Evolutionary conservation across 176 grass and related monocot species (phyloP).

Genomic region (Poa annua): DNA sequence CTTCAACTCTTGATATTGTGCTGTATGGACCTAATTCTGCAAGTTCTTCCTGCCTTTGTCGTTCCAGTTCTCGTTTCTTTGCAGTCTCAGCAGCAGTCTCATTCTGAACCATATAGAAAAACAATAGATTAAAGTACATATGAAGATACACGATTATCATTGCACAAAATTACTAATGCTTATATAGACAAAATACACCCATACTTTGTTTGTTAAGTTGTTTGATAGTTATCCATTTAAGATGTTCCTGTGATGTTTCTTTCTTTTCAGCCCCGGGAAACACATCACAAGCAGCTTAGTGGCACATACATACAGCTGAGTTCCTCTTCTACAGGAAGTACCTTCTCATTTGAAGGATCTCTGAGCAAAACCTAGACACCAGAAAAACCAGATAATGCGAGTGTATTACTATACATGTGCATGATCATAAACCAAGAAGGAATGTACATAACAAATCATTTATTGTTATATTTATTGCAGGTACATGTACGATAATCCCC

Average conservation of each 20-base stretch:
- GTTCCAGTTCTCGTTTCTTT: conserved; percentile 90
- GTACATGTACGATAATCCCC: too few species aligned
- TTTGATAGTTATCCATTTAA: conserved; percentile 99
- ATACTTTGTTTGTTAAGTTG: conserved; percentile 99
- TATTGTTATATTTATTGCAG: too few species aligned
- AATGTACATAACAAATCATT: too few species aligned
- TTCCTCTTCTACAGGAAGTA: too few species aligned
- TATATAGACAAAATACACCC: conserved; percentile 27
- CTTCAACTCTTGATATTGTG: conserved; percentile 69
- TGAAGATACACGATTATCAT: conserved; percentile 20
- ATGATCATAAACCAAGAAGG: too few species aligned
- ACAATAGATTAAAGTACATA: conserved; percentile 32
- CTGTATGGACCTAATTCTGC: conserved; percentile 77
- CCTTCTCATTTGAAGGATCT: too few species aligned
- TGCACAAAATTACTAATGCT: neutral
- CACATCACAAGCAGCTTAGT: too few species aligned
- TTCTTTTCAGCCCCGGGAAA: conserved; percentile 65
- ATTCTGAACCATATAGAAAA: conserved; percentile 67
- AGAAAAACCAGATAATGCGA: too few species aligned
- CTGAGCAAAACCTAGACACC: too few species aligned
- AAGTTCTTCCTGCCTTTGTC: conserved; percentile 81
- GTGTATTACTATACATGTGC: too few species aligned
- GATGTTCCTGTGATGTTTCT: conserved; percentile 94
- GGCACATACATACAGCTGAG: too few species aligned
- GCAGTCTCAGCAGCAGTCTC: conserved; percentile 87